These are phyloP conservation scores for Microcyclosporella mali DNA, from an alignment of 2,329 filamentous ascomycete species.

Conservation along the genomic window DNA sequence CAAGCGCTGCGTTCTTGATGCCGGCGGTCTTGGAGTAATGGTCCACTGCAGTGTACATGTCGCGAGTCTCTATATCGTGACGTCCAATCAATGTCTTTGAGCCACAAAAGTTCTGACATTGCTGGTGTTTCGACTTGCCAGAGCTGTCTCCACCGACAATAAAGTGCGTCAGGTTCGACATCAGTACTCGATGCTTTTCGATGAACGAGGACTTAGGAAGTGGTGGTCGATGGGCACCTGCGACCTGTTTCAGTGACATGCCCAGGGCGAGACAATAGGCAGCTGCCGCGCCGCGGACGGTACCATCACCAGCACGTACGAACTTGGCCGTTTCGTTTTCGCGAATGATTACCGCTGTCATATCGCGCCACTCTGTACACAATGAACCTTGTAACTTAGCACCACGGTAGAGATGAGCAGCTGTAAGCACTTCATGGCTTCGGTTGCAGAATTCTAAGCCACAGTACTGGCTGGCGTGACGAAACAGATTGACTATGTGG, in stretches of 20 bases:
- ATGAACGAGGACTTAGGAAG: neutral
- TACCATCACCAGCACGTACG: neutral
- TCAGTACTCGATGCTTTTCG: no score
- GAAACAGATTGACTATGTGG: neutral
- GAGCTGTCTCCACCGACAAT: no score
- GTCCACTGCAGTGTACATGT: no score
- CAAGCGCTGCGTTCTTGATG: neutral
- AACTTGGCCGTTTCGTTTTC: constrained; percentile 1
- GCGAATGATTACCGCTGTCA: neutral
- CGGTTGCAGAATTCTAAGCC: neutral
- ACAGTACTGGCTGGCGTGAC: neutral
- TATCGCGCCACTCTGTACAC: neutral
- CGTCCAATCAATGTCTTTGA: no score
- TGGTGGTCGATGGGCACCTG: neutral
- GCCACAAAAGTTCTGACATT: no score
- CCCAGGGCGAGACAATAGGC: constrained; percentile 1
- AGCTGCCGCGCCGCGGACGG: neutral
- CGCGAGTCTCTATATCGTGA: no score
- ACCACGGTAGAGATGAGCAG: constrained; percentile 1
- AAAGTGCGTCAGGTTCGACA: no score
- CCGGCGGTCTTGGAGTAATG: neutral
- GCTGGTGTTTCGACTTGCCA: no score
- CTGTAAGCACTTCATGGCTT: neutral
- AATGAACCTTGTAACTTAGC: neutral
- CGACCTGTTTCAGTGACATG: neutral